Base-by-base conservation (phyloP, 2,329 filamentous ascomycete genomes). In the Blastomyces silverae region DNA sequence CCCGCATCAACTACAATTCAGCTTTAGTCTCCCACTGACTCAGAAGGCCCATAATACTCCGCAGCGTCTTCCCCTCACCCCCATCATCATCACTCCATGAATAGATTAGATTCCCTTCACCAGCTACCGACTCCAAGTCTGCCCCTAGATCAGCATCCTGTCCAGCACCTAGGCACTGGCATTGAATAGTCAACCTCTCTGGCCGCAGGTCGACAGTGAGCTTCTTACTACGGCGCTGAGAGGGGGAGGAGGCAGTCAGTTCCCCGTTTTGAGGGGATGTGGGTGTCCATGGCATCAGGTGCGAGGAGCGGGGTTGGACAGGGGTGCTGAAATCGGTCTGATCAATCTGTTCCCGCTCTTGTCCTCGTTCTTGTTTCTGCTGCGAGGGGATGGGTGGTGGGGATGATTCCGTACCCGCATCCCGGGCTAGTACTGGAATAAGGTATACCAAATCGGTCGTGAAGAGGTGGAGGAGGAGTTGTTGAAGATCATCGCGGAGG, bases 381-480 rank as follows among this genome's bases (percentile, higher is more conserved):
- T 10, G 4, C 28, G 50, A 34, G 6, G 42, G 10, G 53, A 6
- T 17, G 13, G 37, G 52, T 2, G 39, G 44, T 28, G 22, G 25
- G 3, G 22, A 31, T 58, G 34, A 42, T 8, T 44, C 37, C 3
- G 37, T 59, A 20, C 37, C 37, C 11, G 25, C 11, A 62, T 44
- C 39, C 44, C 34, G 8, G 2, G 57, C 62, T 25, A 67, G 64
- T 1, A 69, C 68, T 3, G 74, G 68, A 13, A 78, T 73, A 0
- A 70, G 66, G 3, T 73, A 70, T 11, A 76, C 72, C n/a, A 78
- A 66, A 61, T 79, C 77, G 13, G 77, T 68, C n/a, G 77, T 72
- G 15, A 76, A 68, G 13, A 77, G 70, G 63, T 78, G 73, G 1
- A 72, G 71, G 2, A 79, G 68, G 5, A 74, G 70, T 1, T 72